Conservation (phyloP, 2,329 filamentous ascomycete genomes). For the Metarhizium robertsii region DNA sequence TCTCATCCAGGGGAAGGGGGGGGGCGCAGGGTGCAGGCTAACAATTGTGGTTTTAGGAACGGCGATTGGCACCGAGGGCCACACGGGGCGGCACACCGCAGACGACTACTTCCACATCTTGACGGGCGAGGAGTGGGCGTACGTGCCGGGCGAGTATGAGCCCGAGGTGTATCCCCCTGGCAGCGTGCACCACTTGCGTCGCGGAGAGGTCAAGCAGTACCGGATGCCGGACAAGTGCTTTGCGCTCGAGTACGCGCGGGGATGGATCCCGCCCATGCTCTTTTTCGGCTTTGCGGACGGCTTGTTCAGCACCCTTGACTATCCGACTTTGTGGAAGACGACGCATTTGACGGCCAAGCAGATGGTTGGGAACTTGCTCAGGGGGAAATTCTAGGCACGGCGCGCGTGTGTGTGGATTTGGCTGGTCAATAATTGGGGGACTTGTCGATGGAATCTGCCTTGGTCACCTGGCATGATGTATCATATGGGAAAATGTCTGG, state of each 20-base stretch:
- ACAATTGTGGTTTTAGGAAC: constrained; percentile 35
- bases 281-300: constrained; percentile 82
- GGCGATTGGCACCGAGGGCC: constrained; percentile 75
- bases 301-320: constrained; percentile 71
- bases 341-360: constrained; percentile 61
- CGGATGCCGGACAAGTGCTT: constrained; percentile 69
- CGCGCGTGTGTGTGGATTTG: not conserved
- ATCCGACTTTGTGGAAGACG: constrained; percentile 79
- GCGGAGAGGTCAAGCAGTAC: constrained; percentile 73
- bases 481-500: too few relatives aligned
- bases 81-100: constrained; percentile 79
- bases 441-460: not conserved
- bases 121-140: constrained; percentile 65
- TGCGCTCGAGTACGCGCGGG: constrained; percentile 73
- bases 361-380: constrained; percentile 65
- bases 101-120: constrained; percentile 96
- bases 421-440: not conserved
- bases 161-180: constrained; percentile 63
- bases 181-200: constrained; percentile 59
- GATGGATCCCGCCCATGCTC: constrained; percentile 90
- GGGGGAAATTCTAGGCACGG: constrained; percentile 52
- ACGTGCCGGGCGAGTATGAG: constrained; percentile 57
- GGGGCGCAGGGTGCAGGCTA: not conserved
- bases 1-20: too few relatives aligned
- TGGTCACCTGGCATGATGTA: too few relatives aligned